Evolutionary conservation across 306 rosid species (phyloP).

Genomic region (Cicer bijugum): DNA sequence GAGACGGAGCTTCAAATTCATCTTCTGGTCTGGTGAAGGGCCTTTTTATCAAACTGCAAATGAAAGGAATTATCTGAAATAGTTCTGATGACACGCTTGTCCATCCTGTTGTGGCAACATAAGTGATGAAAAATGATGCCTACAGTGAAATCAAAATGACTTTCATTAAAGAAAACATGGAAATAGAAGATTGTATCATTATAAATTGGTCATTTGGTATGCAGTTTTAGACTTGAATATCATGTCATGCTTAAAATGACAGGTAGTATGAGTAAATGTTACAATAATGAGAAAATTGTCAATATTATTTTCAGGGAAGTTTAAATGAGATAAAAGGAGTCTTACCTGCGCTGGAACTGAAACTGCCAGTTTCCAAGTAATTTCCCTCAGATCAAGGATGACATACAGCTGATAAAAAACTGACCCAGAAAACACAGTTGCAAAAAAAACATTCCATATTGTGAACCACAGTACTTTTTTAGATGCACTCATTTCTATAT

Average conservation of each 20-base stretch:
- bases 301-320: constrained; percentile 1
- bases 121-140: constrained; percentile 95
- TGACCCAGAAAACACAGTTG: constrained; percentile 88
- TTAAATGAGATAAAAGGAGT: constrained; percentile 32
- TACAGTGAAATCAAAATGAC: constrained; percentile 51
- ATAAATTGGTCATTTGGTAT: constrained; percentile 9
- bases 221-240: constrained; percentile 12
- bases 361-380: constrained; percentile 70
- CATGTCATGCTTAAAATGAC: constrained; percentile 35
- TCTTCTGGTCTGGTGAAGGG: constrained; percentile 55
- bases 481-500: constrained; percentile 85
- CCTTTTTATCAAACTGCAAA: constrained; percentile 62
- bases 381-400: constrained; percentile 72
- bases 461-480: constrained; percentile 89
- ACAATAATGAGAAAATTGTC: not conserved
- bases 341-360: constrained; percentile 93
- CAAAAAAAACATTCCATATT: constrained; percentile 89
- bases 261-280: constrained; percentile 18
- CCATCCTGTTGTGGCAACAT: constrained; percentile 95
- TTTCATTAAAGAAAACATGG: constrained; percentile 37
- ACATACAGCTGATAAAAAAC: constrained; percentile 55
- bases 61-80: constrained; percentile 70
- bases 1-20: constrained; percentile 69
- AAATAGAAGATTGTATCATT: constrained; percentile 31
- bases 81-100: constrained; percentile 83